Percentiles rank a stretch among this genome's conserved stretches.
Conservation (phyloP, 495 filamentous ascomycete species). For the Aspergillus homomorphus region DNA sequence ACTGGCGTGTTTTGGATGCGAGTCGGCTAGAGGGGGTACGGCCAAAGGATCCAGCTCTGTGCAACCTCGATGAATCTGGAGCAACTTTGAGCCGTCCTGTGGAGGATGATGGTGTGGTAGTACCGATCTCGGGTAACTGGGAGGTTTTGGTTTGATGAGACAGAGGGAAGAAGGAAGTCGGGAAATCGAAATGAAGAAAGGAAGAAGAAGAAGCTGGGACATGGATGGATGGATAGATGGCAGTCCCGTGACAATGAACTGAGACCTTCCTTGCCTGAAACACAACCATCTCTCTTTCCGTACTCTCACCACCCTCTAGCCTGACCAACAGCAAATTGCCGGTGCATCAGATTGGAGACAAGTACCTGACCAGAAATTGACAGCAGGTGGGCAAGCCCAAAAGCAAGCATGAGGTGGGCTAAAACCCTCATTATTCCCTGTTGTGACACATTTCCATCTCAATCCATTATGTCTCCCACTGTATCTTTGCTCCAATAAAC, state of each 20-base stretch:
- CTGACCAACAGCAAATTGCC: neutral
- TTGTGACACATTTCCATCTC: neutral
- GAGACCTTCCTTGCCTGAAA: neutral
- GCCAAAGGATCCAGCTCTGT: conserved; percentile 7
- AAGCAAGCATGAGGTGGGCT: neutral
- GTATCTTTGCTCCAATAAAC: neutral
- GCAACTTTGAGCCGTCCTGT: neutral
- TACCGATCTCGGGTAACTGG: neutral
- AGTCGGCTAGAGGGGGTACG: neutral
- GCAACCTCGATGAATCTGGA: conserved; percentile 1
- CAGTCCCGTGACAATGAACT: neutral
- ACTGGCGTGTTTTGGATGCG: neutral
- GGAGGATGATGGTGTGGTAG: neutral
- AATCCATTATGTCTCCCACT: neutral
- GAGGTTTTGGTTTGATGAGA: neutral
- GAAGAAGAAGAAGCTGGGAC: neutral
- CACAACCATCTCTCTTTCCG: neutral
- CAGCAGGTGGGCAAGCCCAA: neutral
- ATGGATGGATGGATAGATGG: neutral
- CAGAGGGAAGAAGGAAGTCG: neutral
- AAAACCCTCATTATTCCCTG: neutral
- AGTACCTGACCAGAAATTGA: neutral
- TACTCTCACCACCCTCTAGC: too few species aligned
- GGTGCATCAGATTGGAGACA: neutral
- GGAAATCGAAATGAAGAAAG: neutral